Evolutionary conservation across 164 flowering plant species (phyloP).

Genomic region (Magnolia sinica): DNA sequence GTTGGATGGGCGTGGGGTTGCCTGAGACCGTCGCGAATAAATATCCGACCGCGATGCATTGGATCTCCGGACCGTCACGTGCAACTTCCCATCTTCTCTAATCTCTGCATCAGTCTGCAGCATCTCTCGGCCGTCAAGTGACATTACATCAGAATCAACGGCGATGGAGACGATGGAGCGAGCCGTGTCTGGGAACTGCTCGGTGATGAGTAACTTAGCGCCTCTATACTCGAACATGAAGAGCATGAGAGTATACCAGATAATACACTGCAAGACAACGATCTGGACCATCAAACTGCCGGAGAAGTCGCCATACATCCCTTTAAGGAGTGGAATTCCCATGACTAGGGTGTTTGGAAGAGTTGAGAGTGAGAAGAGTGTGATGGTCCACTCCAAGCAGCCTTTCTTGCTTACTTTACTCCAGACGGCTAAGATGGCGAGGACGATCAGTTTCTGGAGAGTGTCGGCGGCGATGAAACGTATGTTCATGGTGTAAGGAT

Average conservation of each 20-base stretch:
- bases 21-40: constrained; percentile 66
- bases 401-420: constrained; percentile 48
- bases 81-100: constrained; percentile 78
- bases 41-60: constrained; percentile 83
- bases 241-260: constrained; percentile 92
- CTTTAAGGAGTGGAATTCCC: constrained; percentile 88
- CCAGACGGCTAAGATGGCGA: constrained; percentile 52
- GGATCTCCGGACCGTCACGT: constrained; percentile 76
- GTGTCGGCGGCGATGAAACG: constrained; percentile 90
- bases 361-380: constrained; percentile 77
- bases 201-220: constrained; percentile 68
- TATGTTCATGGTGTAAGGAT: constrained; percentile 77
- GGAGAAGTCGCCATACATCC: constrained; percentile 78
- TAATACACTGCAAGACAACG: constrained; percentile 86
- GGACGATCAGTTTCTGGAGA: constrained; percentile 74
- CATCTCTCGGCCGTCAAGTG: constrained; percentile 62
- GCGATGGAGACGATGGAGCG: constrained; percentile 78
- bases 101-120: constrained; percentile 78
- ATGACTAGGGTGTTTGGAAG: constrained; percentile 92
- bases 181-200: constrained; percentile 87
- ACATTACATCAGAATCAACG: constrained; percentile 82
- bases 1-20: constrained; percentile 77
- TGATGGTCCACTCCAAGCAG: constrained; percentile 75
- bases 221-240: constrained; percentile 85
- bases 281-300: constrained; percentile 88